These are phyloP conservation scores for Skeletonema costatum DNA, from an alignment of 108 stramenopile species.

Conservation along the genomic window DNA sequence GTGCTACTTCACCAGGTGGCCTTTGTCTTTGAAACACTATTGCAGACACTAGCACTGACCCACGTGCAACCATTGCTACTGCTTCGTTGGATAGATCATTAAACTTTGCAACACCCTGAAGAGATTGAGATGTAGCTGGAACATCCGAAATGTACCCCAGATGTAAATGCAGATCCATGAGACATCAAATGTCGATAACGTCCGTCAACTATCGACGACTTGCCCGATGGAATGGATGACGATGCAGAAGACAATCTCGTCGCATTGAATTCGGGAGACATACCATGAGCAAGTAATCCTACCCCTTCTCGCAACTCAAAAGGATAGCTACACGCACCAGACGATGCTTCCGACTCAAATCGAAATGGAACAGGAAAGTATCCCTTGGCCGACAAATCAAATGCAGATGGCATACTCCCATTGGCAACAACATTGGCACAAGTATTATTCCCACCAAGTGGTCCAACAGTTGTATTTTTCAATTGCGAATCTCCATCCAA, in stretches of 20 bases:
- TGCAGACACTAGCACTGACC: slow-evolving; percentile 47
- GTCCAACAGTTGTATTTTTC: slow-evolving; percentile 44
- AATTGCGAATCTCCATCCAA: slow-evolving; percentile 51
- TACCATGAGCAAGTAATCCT: slow-evolving; percentile 40
- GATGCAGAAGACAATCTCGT: slow-evolving; percentile 1
- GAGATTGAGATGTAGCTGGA: slow-evolving; percentile 59
- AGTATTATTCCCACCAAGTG: slow-evolving; percentile 20
- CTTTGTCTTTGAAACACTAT: slow-evolving; percentile 52
- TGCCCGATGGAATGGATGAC: not conserved
- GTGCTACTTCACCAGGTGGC: not conserved
- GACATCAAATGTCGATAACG: slow-evolving; percentile 45
- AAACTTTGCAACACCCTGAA: slow-evolving; percentile 51
- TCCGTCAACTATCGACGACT: slow-evolving; percentile 35
- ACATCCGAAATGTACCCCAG: slow-evolving; percentile 57
- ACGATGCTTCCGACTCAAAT: not conserved
- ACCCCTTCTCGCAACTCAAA: slow-evolving; percentile 42
- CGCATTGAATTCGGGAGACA: not conserved
- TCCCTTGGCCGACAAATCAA: slow-evolving; percentile 30
- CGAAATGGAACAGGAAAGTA: slow-evolving; percentile 47
- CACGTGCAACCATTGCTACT: slow-evolving; percentile 60
- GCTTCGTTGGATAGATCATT: slow-evolving; percentile 46
- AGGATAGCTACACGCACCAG: slow-evolving; percentile 42
- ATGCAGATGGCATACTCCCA: slow-evolving; percentile 26
- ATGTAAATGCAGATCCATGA: slow-evolving; percentile 63
- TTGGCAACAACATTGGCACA: slow-evolving; percentile 33